Evolutionary conservation across 805 yeast species (phyloP), one percentile per base, ranked within the genome.

Genomic region (Yarrowia sp.): DNA sequence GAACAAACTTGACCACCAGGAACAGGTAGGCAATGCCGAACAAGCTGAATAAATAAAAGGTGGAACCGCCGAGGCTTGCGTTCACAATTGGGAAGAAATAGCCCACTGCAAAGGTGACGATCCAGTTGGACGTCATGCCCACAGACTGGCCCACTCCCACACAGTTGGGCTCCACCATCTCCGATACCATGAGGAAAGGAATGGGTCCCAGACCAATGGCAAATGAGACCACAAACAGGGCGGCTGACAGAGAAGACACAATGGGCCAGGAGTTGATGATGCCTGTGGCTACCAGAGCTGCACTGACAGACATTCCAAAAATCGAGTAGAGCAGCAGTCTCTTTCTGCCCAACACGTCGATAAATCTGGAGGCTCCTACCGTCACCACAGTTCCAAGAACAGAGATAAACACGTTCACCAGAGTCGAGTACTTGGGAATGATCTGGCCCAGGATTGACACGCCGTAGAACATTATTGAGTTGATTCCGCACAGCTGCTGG

Each of bases 191-290:
- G 69, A 93, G 77, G 77, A 95, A 93, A 44, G 99, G 99, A 64
- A 95, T 92, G 7, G 99, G 99, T 0, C 99, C 99, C 67, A 92
- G 74, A 0, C 99, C 99, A 35, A 89, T 78, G 0, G 98, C 98
- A 78, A 93, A 95, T 28, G 91, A 83, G 0, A 88, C 85, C 56
- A 93, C 92, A 73, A 91, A 92, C 10, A 64, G 64, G 2, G 64
- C 65, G 1, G 56, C 22, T 17, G 64, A 22, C 17, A 62, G 24
- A 14, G 64, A 35, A 14, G 62, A 38, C 14, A 51, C 49, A 16
- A 64, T 11, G 16, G 49, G 49, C 66, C 65, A 59, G 11, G 41
- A 24, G 32, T 32, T 33, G 22, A 64, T 32, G 40, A 93, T 87
- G 2, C 96, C 93, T 22, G 83, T 46, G 0, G 90, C 87, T 72